Evolutionary conservation across 768 basidiomycete species (phyloP), one percentile per base, ranked within the genome.

Genomic region (Russula sp.): DNA sequence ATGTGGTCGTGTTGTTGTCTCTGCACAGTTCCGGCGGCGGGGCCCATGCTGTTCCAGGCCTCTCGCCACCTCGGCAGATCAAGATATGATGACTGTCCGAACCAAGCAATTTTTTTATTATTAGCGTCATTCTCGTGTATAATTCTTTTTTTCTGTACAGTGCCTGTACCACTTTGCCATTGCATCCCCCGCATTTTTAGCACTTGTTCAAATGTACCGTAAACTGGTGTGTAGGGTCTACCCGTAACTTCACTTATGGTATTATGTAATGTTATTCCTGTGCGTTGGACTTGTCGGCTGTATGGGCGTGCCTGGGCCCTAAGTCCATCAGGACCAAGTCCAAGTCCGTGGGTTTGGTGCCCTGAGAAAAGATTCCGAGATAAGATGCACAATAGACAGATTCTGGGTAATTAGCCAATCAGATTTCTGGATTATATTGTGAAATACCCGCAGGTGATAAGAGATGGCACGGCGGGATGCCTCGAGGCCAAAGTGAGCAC

Each of bases 1-100:
- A 92, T 56, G 77, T 78, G 13, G 72, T 80, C 29, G 78, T 79
- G 48, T 81, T 92, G 48, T 81, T 92, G 56, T 81, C 79, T 42
- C 77, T 90, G 46, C 90, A 91, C 69, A 39, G 50, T 18, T 56
- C 65, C 25, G 48, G 66, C 20, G 57, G 58, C 22, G 50, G 67
- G 20, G 70, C 73, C 20, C 66, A 70, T 49, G 49, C 70, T 51
- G 70, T 70, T 62, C 72, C 72, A 61, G 74, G 75, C 52, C 74
- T 77, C 53, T 71, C 72, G 39, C 59, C 72, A 20, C 56, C 70
- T 41, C 68, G 72, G 13, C 67, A 75, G 55, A 82, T 83, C 71
- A 75, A 70, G 66, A 82, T 79, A 48, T 61, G 53, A 61, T 52
- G n/a, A n/a, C n/a, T 14, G 36, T 29, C 29, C 14, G 41, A 42